These are phyloP conservation scores for Roridomyces roridus DNA, from an alignment of 768 basidiomycete genomes.

Conservation along the genomic window DNA sequence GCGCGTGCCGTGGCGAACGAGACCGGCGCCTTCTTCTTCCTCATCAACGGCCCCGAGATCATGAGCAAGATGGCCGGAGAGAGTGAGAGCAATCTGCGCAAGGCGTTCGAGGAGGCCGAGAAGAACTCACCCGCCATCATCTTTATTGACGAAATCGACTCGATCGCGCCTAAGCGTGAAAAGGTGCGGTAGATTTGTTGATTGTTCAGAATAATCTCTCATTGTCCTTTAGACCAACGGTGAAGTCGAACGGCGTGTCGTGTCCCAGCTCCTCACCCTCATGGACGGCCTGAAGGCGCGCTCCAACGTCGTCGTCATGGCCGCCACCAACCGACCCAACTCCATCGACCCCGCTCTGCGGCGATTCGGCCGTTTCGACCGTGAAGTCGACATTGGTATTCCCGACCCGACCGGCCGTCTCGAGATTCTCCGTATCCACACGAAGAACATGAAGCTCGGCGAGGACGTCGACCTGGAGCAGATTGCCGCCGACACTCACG, in stretches of 20 bases:
- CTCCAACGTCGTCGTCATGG: constrained; percentile 99
- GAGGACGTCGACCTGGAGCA: constrained; percentile 99
- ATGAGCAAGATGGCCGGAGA: constrained; percentile 99
- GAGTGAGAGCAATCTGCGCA: constrained; percentile 94
- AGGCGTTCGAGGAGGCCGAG: constrained; percentile 99
- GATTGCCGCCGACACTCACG: constrained; percentile 99
- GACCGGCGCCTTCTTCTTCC: constrained; percentile 99
- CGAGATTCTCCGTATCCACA: constrained; percentile 98
- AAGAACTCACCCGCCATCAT: constrained; percentile 99
- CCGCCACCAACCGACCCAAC: constrained; percentile 98
- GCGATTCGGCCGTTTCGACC: constrained; percentile 99
- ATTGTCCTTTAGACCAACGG: constrained; percentile 81
- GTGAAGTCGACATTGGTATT: constrained; percentile 99
- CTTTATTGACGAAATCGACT: constrained; percentile 99
- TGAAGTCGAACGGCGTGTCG: constrained; percentile 99
- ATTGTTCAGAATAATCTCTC: not conserved
- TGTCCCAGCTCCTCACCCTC: constrained; percentile 96
- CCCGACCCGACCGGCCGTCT: constrained; percentile 99
- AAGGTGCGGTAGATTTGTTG: constrained; percentile 65
- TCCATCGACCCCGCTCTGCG: constrained; percentile 99
- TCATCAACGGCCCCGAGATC: constrained; percentile 99
- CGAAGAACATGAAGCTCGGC: constrained; percentile 98
- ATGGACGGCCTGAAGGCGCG: constrained; percentile 99
- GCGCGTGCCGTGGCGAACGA: constrained; percentile 99
- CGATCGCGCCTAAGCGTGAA: constrained; percentile 99